Base-by-base conservation (phyloP, 768 basidiomycete species). In the Termitomyces sp. region DNA sequence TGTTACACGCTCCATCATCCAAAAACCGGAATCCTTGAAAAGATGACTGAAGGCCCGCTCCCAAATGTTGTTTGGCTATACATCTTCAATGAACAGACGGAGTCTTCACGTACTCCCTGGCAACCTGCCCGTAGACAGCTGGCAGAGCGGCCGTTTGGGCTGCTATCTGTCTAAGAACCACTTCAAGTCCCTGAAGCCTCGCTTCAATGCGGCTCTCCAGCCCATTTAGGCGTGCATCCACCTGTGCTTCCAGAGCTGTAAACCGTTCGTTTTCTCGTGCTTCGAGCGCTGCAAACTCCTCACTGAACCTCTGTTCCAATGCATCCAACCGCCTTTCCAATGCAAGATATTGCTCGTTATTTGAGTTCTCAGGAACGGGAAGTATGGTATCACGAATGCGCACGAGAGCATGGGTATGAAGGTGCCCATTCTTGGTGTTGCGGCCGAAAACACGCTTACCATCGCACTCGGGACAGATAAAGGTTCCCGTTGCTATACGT, bases 401-500 rank as follows among this genome's bases (percentile, higher is more conserved):
- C 37, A 72, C 64, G 4, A 71, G 61, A n/a, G 71, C 61, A 61
- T 74, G 72, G 7, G 61, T 61, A 37, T 44, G 34, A 5, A 22
- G 32, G 20, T 63, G 52, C 61, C 64, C 24, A 53, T 55, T 43
- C 51, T 10, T 42, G 16, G 29, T 13, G 46, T 29, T 39, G 43
- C 29, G 55, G 56, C 51, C 47, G 32, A 31, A 22, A 46, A 50
- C 24, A 29, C 64, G 56, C 39, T 62, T 66, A 3, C 41, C 42
- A 49, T 70, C 69, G 47, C 73, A 74, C 4, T 71, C 73, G 10
- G 56, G 46, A 58, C 73, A 74, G 26, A 74, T 61, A 51, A 70
- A 69, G 3, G 66, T 69, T 47, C 71, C 71, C n/a, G 64, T 66
- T 20, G 65, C 71, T 74, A 44, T n/a, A 24, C 24, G 42, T n/a